Percentiles rank a stretch among this genome's conserved stretches.
Evolutionary conservation across 345 rosid species (phyloP).

Genomic region (Excoecaria agallocha): DNA sequence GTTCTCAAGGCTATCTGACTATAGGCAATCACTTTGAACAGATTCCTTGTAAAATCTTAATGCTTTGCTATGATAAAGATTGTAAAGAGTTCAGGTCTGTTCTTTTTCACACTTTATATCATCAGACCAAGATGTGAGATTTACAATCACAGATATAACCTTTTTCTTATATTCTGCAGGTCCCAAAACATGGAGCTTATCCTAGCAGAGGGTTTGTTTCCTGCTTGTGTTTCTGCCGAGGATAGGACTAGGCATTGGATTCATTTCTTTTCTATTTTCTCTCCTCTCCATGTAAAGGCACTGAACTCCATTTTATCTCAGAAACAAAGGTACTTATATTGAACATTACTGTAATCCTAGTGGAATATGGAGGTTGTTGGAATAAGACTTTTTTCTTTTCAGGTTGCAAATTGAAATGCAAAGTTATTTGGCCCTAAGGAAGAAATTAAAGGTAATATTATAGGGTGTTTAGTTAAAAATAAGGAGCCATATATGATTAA

Average conservation of each 20-base stretch:
- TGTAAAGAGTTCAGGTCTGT: constrained; percentile 71
- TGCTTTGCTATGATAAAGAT: constrained; percentile 78
- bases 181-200: constrained; percentile 70
- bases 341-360: constrained; percentile 17
- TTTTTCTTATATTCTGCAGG: constrained; percentile 39
- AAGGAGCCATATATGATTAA: not conserved
- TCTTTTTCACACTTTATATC: constrained; percentile 20
- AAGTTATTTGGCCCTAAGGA: constrained; percentile 54
- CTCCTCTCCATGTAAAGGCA: constrained; percentile 65
- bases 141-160: not conserved
- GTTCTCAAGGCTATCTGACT: constrained; percentile 60
- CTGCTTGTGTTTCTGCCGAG: constrained; percentile 50
- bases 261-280: constrained; percentile 63
- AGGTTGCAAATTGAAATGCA: constrained; percentile 81
- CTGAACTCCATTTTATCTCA: constrained; percentile 62
- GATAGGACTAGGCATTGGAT: constrained; percentile 81
- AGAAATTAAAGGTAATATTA: constrained; percentile 50
- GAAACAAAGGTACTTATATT: constrained; percentile 60
- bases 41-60: constrained; percentile 76
- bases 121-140: not conserved
- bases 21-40: constrained; percentile 63
- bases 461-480: not conserved
- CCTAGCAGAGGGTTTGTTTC: constrained; percentile 71
- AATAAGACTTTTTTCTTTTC: constrained; percentile 30
- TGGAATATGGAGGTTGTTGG: constrained; percentile 12